Base-by-base conservation (phyloP, 2,329 filamentous ascomycete genomes). In the Rutstroemia sp. region DNA sequence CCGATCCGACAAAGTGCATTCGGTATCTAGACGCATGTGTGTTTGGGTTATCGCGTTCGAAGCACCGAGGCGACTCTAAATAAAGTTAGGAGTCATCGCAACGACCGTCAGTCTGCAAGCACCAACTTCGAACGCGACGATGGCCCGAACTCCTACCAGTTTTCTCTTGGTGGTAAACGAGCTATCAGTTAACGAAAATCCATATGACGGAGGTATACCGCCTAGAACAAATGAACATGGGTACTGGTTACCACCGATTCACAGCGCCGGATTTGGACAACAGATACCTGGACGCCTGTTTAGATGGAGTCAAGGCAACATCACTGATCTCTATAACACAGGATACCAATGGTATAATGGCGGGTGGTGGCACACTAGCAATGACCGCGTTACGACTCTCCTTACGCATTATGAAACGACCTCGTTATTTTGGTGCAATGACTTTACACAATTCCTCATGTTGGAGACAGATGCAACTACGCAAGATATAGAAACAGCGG, bases 81-180 rank as follows among this genome's bases (percentile, higher is more conserved):
- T 27, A 25, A 25, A 27, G 14, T 14, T n/a, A 25, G 9, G 25
- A 25, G 47, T 14, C 27, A 8, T 56, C 30, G 21, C 52, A 54
- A 25, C 49, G 47, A 54, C n/a, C 19, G 42, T 38, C 44, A 46
- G n/a, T 10, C 19, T 34, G 16, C 19, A 34, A 23, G 44, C 27
- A 14, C 38, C n/a, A 37, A 14, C 16, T n/a, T 5, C 21, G 50
- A 21, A 37, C 37, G n/a, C 54, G 21, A 51, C 44, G 39, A 50
- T 47, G 37, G n/a, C 38, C 10, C 47, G 16, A 45, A 16, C 10
- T 37, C 23, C 38, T 14, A 52, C 59, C 10, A 71, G 70, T 41
- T 69, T 77, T 38, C 65, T 70, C 21, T 69, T 69, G 5, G 70
- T 73, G 60, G 71, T 72, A 44, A 70, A 74, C 38, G 73, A 75